Conservation (phyloP, 768 basidiomycete species). For the Mrakia gelida region DNA sequence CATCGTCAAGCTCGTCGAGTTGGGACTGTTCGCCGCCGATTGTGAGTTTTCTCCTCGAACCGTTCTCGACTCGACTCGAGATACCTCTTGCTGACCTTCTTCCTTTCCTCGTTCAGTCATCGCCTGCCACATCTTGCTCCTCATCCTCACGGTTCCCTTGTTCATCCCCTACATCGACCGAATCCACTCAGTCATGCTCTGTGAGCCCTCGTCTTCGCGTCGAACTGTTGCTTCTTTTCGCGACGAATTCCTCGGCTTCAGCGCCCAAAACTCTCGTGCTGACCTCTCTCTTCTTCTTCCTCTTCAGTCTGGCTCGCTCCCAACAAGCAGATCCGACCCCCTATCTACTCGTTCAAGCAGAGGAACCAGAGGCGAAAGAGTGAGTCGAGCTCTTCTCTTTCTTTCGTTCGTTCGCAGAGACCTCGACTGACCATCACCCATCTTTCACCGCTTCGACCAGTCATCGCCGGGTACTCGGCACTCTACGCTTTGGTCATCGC, state of each 20-base stretch:
- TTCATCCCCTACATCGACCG: conserved; percentile 87
- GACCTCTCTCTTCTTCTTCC: conserved; percentile 54
- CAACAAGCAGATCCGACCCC: conserved; percentile 88
- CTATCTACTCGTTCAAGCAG: conserved; percentile 84
- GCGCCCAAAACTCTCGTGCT: conserved; percentile 45
- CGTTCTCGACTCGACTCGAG: neutral
- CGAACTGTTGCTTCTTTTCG: conserved; percentile 25
- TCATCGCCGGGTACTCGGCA: conserved; percentile 52
- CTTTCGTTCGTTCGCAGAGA: too few species aligned
- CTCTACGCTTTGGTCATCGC: conserved; percentile 22
- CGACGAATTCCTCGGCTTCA: conserved; percentile 58
- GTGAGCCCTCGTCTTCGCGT: conserved; percentile 59
- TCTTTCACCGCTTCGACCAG: too few species aligned
- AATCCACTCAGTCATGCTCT: conserved; percentile 82
- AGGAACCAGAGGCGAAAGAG: conserved; percentile 80
- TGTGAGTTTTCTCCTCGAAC: conserved; percentile 36
- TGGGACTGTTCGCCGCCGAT: conserved; percentile 93
- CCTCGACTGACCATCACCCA: too few species aligned
- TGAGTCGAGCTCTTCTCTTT: too few species aligned
- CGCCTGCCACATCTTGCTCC: conserved; percentile 58
- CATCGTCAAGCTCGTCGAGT: conserved; percentile 93
- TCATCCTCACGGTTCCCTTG: conserved; percentile 83
- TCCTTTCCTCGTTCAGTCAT: neutral
- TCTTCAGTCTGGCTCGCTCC: conserved; percentile 81
- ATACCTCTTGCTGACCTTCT: neutral